Base-by-base conservation (phyloP, 1,139 yeast species). In the Geotrichum fermentans region DNA sequence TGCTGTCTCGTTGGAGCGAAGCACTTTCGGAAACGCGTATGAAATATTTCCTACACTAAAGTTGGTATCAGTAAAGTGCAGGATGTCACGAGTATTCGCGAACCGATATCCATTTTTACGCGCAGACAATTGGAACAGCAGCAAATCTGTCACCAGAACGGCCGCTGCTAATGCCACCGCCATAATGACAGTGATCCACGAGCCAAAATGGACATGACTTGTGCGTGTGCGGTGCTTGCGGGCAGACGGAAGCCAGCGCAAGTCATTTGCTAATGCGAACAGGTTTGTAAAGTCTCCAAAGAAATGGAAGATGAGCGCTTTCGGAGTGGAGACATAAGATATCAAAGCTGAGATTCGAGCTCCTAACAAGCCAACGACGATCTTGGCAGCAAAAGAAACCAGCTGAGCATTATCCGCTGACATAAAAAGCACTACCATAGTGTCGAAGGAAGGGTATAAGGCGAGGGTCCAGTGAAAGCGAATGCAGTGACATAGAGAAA, bases 201-300 rank as follows among this genome's bases (percentile, higher is more conserved):
- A 20, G 4, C 18, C 13, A n/a, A 6, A 6, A 2, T n/a, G 10
- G 18, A 30, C 10, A 3, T 32, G 13, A 3, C 18, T 13, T 13
- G 10, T 21, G 21, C 14, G 18, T 2, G 26, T 4, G 8, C 38
- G 28, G 18, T 41, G 17, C 38, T 41, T 41, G 17, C 44, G 37
- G 20, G 28, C 44, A 1, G 38, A 41, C 7, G 44, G 44, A 16
- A 13, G 14, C 44, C 44, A 41, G 13, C 44, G 28, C 16, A 32
- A 21, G 14, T 41, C 44, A 32, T 22, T 32, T 2, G 37, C 38
- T 10, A 41, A 30, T 2, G 44, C 37, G 11, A 22, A 22, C 20
- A 41, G 14, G 29, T 33, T 32, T 4, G 24, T n/a, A 22, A 41
- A 32, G 30, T 32, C 44, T 7, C 44, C 44, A 32, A 41, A 41